Conservation (phyloP, 2,329 filamentous ascomycete genomes). For the Huntiella moniliformis region DNA sequence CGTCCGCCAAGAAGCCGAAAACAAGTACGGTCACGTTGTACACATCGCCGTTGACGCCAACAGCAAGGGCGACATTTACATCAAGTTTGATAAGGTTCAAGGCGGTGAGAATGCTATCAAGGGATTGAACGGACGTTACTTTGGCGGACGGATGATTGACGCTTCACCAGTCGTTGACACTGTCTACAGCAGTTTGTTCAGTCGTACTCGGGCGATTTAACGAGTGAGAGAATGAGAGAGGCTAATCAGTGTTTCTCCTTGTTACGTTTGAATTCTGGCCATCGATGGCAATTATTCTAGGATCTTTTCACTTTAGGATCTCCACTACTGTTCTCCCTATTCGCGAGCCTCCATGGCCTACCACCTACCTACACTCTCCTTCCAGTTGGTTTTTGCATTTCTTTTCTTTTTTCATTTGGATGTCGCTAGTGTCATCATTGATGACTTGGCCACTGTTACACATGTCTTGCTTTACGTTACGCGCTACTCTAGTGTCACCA, state of each 20-base stretch:
- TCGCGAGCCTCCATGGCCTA: too few species aligned
- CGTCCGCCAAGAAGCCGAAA: slow-evolving; percentile 78
- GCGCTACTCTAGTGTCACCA: too few species aligned
- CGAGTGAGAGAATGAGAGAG: too few species aligned
- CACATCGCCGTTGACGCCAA: slow-evolving; percentile 91
- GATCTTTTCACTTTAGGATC: background rate
- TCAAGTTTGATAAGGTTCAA: slow-evolving; percentile 92
- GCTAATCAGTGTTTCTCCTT: too few species aligned
- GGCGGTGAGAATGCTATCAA: slow-evolving; percentile 96
- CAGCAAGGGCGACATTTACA: slow-evolving; percentile 87
- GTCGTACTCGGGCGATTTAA: slow-evolving; percentile 65
- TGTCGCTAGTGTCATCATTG: too few species aligned
- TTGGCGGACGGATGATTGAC: slow-evolving; percentile 81
- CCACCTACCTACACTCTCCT: background rate
- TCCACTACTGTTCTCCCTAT: background rate
- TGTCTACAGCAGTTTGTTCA: slow-evolving; percentile 94
- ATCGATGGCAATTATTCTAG: background rate
- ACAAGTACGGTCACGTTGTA: slow-evolving; percentile 91
- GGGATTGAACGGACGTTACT: slow-evolving; percentile 90
- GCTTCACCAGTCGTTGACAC: slow-evolving; percentile 94
- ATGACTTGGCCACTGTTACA: too few species aligned
- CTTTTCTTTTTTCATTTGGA: background rate
- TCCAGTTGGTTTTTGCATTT: background rate
- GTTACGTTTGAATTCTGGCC: background rate
- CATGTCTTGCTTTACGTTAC: too few species aligned